Evolutionary conservation across 1,284 basidiomycete species (phyloP).

Genomic region (Ustilago vetiveriae): DNA sequence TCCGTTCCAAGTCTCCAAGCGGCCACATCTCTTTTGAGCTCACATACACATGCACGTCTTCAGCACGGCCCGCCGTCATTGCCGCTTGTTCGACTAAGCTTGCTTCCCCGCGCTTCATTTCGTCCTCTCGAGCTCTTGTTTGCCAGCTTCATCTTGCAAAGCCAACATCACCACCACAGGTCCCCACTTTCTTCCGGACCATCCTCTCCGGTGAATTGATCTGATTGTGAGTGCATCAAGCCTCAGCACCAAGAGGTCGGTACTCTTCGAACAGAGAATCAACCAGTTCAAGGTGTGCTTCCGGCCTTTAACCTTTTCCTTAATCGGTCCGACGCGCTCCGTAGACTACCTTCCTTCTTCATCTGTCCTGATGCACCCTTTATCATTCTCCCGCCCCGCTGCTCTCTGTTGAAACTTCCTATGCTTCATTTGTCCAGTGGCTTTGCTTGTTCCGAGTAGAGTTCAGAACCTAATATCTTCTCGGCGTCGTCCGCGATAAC

Average conservation of each 20-base stretch:
- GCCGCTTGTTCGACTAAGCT: background rate
- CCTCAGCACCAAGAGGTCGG: too few species aligned
- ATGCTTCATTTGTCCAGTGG: too few species aligned
- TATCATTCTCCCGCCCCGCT: background rate
- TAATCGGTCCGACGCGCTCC: conserved; percentile 40
- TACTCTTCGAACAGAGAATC: too few species aligned
- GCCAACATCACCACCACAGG: too few species aligned
- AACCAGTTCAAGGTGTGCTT: background rate
- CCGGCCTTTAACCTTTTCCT: background rate
- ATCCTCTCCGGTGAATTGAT: background rate
- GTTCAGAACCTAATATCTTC: background rate
- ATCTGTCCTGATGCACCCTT: background rate
- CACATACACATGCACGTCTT: too few species aligned
- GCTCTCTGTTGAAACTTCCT: too few species aligned
- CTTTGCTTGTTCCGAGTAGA: too few species aligned
- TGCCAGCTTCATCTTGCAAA: conserved; percentile 1
- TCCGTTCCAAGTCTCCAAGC: too few species aligned
- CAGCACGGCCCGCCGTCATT: background rate
- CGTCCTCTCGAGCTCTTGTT: background rate
- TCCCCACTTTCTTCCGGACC: too few species aligned
- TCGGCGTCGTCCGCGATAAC: conserved; percentile 6
- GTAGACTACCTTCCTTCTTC: background rate
- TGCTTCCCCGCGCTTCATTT: conserved; percentile 6
- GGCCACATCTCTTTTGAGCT: too few species aligned
- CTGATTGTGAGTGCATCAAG: conserved; percentile 1